Evolutionary conservation across 2,329 filamentous ascomycete genomes (phyloP).

Genomic region (Trichoderma pleuroti): DNA sequence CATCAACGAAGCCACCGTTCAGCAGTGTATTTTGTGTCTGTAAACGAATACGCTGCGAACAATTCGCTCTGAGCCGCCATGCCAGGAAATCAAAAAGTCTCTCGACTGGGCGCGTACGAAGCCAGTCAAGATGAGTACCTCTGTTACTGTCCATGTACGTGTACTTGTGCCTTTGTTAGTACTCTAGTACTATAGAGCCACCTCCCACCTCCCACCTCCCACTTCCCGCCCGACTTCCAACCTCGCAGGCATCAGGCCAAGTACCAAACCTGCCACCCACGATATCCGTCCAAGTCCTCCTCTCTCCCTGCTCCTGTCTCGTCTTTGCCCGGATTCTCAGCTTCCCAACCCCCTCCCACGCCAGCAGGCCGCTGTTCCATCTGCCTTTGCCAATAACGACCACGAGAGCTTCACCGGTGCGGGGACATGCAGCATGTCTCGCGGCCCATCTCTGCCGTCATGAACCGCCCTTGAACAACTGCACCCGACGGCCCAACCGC

Average conservation of each 20-base stretch:
- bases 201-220: not conserved
- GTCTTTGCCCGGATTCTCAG: not conserved
- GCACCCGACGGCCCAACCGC: not conserved
- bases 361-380: not conserved
- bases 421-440: conserved; percentile 5
- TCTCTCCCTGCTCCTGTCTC: not conserved
- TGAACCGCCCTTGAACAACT: not conserved
- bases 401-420: conserved; percentile 7
- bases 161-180: not conserved
- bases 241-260: not conserved
- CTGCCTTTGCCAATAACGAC: not conserved
- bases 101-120: not conserved
- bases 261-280: not conserved
- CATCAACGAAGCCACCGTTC: not conserved
- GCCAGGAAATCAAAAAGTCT: not conserved
- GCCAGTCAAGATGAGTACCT: not conserved
- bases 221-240: not conserved
- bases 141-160: not conserved
- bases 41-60: not conserved
- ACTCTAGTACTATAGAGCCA: too few relatives aligned
- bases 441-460: not conserved
- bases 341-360: not conserved
- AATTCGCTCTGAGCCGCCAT: not conserved
- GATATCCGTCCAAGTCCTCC: not conserved
- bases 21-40: not conserved